A percentile compares a stretch with the other conserved stretches of the same genome.
phyloP scores from a whole-genome alignment of 2,329 filamentous ascomycete species.

The Neobulgaria alba region DNA sequence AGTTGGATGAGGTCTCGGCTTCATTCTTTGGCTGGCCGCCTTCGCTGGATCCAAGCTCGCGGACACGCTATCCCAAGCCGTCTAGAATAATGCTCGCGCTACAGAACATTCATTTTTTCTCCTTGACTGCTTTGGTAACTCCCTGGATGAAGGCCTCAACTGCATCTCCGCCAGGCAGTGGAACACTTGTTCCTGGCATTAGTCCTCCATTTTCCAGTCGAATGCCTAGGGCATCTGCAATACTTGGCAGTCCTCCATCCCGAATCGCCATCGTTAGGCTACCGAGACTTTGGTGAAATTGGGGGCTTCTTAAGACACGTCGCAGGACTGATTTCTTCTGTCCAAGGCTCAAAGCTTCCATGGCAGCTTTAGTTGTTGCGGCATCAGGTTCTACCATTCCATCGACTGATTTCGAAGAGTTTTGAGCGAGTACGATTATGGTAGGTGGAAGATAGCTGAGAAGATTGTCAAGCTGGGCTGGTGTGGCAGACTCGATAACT shows the following conservation, averaged over 20 bases:
- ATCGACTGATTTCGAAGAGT: constrained; percentile 48
- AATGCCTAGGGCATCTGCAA: constrained; percentile 77
- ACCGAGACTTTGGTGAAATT: constrained; percentile 78
- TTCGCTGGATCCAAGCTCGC: too few species aligned
- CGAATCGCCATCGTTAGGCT: constrained; percentile 81
- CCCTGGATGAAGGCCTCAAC: constrained; percentile 88
- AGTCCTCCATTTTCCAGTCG: constrained; percentile 79
- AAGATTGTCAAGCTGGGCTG: constrained; percentile 64
- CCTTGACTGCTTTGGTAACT: constrained; percentile 69
- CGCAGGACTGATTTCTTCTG: constrained; percentile 77
- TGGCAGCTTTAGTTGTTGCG: constrained; percentile 62
- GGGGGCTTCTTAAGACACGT: constrained; percentile 78
- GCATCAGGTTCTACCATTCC: constrained; percentile 57
- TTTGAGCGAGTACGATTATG: constrained; percentile 68
- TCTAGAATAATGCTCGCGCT: too few species aligned
- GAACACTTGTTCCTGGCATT: constrained; percentile 68
- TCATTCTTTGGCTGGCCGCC: too few species aligned
- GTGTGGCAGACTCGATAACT: constrained; percentile 50
- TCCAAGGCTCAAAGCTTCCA: constrained; percentile 60
- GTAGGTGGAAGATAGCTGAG: constrained; percentile 71
- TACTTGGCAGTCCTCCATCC: constrained; percentile 82
- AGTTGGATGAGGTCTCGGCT: too few species aligned
- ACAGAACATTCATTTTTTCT: constrained; percentile 30
- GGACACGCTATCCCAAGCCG: too few species aligned
- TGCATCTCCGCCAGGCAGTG: constrained; percentile 78